Conservation (phyloP, 805 yeast genomes). For the Kuraishia cidri region DNA sequence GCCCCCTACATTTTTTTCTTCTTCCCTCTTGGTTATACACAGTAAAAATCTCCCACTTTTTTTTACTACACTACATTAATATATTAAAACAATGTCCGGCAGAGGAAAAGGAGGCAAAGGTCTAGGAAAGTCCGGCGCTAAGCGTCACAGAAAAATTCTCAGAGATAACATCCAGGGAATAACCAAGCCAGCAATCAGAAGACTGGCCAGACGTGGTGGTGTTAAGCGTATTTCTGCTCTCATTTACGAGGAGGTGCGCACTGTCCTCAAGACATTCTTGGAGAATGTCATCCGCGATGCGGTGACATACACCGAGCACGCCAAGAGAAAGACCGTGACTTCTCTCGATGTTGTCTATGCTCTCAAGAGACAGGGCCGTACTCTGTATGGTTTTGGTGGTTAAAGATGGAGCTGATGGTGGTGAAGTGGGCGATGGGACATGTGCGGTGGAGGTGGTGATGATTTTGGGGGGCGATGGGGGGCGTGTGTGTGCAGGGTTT, state of each 20-base stretch:
- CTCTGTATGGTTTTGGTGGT: slow-evolving; percentile 99
- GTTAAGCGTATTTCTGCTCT: slow-evolving; percentile 99
- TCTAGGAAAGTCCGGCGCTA: slow-evolving; percentile 99
- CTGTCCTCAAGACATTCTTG: slow-evolving; percentile 89
- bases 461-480: too few relatives aligned
- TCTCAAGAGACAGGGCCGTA: slow-evolving; percentile 99
- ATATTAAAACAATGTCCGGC: slow-evolving; percentile 75
- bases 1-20: too few relatives aligned
- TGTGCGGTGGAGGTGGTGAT: too few relatives aligned
- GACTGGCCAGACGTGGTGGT: slow-evolving; percentile 99
- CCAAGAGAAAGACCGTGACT: slow-evolving; percentile 99
- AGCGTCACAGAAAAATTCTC: slow-evolving; percentile 98
- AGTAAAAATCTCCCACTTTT: too few relatives aligned
- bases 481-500: too few relatives aligned
- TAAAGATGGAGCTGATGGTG: slow-evolving; percentile 26
- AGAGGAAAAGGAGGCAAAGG: slow-evolving; percentile 99
- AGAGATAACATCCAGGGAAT: slow-evolving; percentile 99
- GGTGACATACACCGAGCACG: slow-evolving; percentile 99
- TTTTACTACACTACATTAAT: too few relatives aligned
- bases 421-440: too few relatives aligned
- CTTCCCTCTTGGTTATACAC: too few relatives aligned
- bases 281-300: slow-evolving; percentile 98
- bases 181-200: slow-evolving; percentile 99
- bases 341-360: slow-evolving; percentile 98
- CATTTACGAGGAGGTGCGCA: slow-evolving; percentile 98